Percentiles rank a stretch among this genome's conserved stretches.
Evolutionary conservation across 768 basidiomycete species (phyloP).

Genomic region (Pisolithus marmoratus): DNA sequence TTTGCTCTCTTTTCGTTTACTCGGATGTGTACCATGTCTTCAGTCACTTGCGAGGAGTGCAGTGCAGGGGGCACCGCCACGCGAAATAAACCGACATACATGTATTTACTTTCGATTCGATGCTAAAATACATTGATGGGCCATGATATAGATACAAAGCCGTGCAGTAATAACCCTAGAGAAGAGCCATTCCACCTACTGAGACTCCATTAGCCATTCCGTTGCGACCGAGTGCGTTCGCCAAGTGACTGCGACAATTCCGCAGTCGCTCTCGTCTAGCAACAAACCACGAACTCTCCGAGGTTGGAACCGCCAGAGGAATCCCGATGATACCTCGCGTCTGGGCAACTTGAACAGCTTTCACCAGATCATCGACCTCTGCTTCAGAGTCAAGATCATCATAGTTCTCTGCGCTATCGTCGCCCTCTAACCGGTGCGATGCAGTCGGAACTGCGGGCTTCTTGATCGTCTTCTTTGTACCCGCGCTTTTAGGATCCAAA

Average conservation of each 20-base stretch:
- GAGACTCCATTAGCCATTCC: conserved; percentile 16
- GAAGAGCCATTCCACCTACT: conserved; percentile 1
- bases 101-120: too few relatives aligned
- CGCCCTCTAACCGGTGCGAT: conserved; percentile 47
- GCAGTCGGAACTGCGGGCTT: conserved; percentile 52
- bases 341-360: conserved; percentile 51
- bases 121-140: too few relatives aligned
- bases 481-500: conserved; percentile 38
- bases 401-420: conserved; percentile 62
- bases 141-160: neutral
- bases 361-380: conserved; percentile 71
- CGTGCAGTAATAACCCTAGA: neutral
- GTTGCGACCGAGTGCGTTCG: conserved; percentile 40
- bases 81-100: too few relatives aligned
- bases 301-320: conserved; percentile 68
- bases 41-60: neutral
- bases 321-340: conserved; percentile 54
- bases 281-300: conserved; percentile 79
- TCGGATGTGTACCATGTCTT: conserved; percentile 65
- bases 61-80: neutral
- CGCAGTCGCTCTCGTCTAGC: conserved; percentile 60
- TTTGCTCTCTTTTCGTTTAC: conserved; percentile 64
- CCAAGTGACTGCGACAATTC: conserved; percentile 52
- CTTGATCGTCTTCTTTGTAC: conserved; percentile 58
- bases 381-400: conserved; percentile 82